These are phyloP conservation scores for Achlya hypogyna DNA, from an alignment of 352 stramenopile species.

Conservation along the genomic window DNA sequence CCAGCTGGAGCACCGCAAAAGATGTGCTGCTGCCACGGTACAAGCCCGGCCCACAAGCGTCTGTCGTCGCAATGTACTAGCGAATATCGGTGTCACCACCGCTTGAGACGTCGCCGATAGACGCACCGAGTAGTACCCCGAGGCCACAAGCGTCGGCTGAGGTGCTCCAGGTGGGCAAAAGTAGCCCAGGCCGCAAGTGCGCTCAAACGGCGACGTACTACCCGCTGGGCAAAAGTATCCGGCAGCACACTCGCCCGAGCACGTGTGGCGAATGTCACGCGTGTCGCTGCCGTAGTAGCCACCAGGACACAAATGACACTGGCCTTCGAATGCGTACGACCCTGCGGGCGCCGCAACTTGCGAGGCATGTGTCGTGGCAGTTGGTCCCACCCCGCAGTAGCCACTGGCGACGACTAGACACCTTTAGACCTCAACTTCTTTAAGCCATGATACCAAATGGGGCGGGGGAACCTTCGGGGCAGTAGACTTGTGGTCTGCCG, in stretches of 20 bases:
- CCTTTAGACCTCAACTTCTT: neutral
- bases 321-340: conserved; percentile 49
- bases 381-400: conserved; percentile 10
- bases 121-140: conserved; percentile 42
- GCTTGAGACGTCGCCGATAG: neutral
- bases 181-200: conserved; percentile 37
- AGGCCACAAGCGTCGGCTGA: conserved; percentile 20
- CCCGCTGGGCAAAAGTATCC: conserved; percentile 63
- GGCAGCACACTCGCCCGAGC: conserved; percentile 40
- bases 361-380: conserved; percentile 24
- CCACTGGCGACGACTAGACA: neutral
- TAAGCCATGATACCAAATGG: conserved; percentile 3
- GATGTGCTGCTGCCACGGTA: conserved; percentile 27
- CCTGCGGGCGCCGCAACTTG: conserved; percentile 26
- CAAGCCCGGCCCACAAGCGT: conserved; percentile 31
- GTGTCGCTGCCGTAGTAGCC: conserved; percentile 40
- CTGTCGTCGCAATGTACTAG: conserved; percentile 12
- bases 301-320: conserved; percentile 52
- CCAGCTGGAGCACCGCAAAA: conserved; percentile 36
- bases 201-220: conserved; percentile 34
- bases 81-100: neutral
- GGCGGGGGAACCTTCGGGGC: conserved; percentile 25
- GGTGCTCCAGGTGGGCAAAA: conserved; percentile 38
- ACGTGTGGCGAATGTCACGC: conserved; percentile 37
- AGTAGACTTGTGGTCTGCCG: conserved; percentile 18